Evolutionary conservation across 495 filamentous ascomycete species (phyloP).

Genomic region (Penicillium paradoxum): DNA sequence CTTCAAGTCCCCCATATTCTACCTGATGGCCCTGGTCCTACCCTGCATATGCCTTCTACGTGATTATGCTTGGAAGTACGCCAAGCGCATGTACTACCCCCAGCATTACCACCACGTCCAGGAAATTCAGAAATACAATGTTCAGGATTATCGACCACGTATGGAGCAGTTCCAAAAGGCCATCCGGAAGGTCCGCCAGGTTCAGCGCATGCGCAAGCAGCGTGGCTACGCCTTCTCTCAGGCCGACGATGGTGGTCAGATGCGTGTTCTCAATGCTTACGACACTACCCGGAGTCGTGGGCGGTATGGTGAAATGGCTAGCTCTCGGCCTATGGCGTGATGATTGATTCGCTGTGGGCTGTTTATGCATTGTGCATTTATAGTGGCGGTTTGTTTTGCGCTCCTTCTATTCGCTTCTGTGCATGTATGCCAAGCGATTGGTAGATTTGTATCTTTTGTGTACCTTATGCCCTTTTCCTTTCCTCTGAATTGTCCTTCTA

Average conservation of each 20-base stretch:
- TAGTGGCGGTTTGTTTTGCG: slow-evolving; percentile 9
- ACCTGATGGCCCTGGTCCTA: slow-evolving; percentile 76
- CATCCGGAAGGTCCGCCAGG: slow-evolving; percentile 96
- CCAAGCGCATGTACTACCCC: slow-evolving; percentile 93
- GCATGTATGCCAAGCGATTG: slow-evolving; percentile 14
- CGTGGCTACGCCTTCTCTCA: slow-evolving; percentile 97
- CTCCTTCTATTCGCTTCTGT: slow-evolving; percentile 9
- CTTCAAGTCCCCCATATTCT: slow-evolving; percentile 80
- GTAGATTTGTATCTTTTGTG: slow-evolving; percentile 18
- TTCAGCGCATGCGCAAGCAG: slow-evolving; percentile 99
- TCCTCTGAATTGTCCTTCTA: slow-evolving; percentile 9
- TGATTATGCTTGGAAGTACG: slow-evolving; percentile 81
- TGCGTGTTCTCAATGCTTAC: slow-evolving; percentile 90
- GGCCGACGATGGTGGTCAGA: slow-evolving; percentile 79
- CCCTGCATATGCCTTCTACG: slow-evolving; percentile 80
- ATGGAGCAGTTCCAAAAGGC: slow-evolving; percentile 99
- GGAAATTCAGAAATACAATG: slow-evolving; percentile 99
- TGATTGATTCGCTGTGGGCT: slow-evolving; percentile 22
- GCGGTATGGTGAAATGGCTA: slow-evolving; percentile 94
- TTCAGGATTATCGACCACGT: slow-evolving; percentile 95
- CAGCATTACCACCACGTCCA: slow-evolving; percentile 98
- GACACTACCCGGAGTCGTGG: slow-evolving; percentile 92
- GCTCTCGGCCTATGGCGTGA: slow-evolving; percentile 48
- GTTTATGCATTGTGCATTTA: slow-evolving; percentile 6
- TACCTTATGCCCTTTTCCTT: slow-evolving; percentile 9